Evolutionary conservation across 768 basidiomycete species (phyloP).

Genomic region (Tulasnella sp.): DNA sequence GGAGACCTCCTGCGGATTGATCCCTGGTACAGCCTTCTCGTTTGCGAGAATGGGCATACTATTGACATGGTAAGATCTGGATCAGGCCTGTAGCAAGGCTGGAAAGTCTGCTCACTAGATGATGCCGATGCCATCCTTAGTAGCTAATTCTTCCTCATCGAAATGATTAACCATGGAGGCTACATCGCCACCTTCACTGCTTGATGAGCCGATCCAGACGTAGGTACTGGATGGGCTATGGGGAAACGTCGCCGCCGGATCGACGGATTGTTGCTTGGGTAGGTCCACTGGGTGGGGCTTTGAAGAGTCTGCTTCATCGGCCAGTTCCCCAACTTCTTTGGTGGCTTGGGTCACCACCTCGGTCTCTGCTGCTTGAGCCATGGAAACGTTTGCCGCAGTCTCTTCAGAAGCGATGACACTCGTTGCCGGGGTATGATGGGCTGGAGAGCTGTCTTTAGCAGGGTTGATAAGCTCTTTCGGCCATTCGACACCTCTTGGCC

Average conservation of each 20-base stretch:
- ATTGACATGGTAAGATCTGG: neutral
- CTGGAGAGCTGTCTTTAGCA: neutral
- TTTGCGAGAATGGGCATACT: conserved; percentile 22
- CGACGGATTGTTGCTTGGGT: neutral
- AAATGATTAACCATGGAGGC: neutral
- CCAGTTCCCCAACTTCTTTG: conserved; percentile 5
- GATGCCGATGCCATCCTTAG: conserved; percentile 23
- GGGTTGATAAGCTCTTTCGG: conserved; percentile 1
- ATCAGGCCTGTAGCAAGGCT: neutral
- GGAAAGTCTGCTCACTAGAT: conserved; percentile 16
- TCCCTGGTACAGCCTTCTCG: conserved; percentile 18
- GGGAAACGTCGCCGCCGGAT: neutral
- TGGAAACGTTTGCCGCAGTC: conserved; percentile 6
- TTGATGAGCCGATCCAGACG: conserved; percentile 24
- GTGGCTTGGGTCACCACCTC: conserved; percentile 19
- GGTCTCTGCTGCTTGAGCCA: conserved; percentile 20
- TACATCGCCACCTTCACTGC: neutral
- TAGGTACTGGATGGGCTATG: neutral
- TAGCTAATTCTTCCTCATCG: conserved; percentile 20
- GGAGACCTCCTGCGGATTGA: conserved; percentile 21
- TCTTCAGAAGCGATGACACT: conserved; percentile 11
- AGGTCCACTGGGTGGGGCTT: neutral
- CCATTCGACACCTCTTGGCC: conserved; percentile 16
- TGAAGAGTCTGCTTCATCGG: neutral
- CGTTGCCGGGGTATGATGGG: neutral